These are phyloP conservation scores for Termitomyces sp. DNA, from an alignment of 768 basidiomycete species.

Conservation along the genomic window DNA sequence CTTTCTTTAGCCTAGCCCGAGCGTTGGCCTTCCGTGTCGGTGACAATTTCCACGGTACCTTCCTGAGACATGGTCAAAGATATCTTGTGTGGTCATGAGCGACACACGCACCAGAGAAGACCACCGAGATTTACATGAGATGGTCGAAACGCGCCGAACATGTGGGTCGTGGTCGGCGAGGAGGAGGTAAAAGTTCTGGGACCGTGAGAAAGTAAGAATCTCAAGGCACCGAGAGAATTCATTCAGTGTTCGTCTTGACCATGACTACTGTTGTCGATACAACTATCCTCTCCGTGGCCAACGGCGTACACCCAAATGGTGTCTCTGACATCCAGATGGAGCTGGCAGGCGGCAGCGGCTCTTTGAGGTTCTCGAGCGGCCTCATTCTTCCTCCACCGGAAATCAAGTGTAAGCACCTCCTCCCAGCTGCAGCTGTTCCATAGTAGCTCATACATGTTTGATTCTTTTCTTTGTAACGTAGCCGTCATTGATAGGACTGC, in stretches of 20 bases:
- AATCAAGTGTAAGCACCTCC: slow-evolving; percentile 77
- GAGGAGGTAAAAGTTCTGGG: slow-evolving; percentile 18
- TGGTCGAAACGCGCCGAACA: slow-evolving; percentile 87
- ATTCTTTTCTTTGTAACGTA: slow-evolving; percentile 23
- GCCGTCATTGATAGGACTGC: slow-evolving; percentile 97
- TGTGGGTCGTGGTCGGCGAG: slow-evolving; percentile 25
- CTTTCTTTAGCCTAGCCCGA: slow-evolving; percentile 83
- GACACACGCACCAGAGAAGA: slow-evolving; percentile 72
- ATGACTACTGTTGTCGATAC: slow-evolving; percentile 47
- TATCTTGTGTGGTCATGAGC: not conserved
- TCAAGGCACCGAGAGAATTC: slow-evolving; percentile 11
- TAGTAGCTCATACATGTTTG: slow-evolving; percentile 5
- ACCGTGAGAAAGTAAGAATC: slow-evolving; percentile 26
- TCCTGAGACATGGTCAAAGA: slow-evolving; percentile 51
- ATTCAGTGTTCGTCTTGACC: slow-evolving; percentile 20
- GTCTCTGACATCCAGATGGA: slow-evolving; percentile 40
- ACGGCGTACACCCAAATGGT: slow-evolving; percentile 38
- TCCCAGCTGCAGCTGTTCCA: slow-evolving; percentile 28
- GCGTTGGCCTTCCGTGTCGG: slow-evolving; percentile 90
- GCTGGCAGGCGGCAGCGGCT: slow-evolving; percentile 22
- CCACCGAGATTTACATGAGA: slow-evolving; percentile 66
- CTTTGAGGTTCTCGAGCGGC: slow-evolving; percentile 67
- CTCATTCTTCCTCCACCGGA: slow-evolving; percentile 96
- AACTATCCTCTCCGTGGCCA: slow-evolving; percentile 22
- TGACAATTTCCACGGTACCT: slow-evolving; percentile 91